Conservation (phyloP, 768 basidiomycete genomes). For the Lactifluus pinguis region DNA sequence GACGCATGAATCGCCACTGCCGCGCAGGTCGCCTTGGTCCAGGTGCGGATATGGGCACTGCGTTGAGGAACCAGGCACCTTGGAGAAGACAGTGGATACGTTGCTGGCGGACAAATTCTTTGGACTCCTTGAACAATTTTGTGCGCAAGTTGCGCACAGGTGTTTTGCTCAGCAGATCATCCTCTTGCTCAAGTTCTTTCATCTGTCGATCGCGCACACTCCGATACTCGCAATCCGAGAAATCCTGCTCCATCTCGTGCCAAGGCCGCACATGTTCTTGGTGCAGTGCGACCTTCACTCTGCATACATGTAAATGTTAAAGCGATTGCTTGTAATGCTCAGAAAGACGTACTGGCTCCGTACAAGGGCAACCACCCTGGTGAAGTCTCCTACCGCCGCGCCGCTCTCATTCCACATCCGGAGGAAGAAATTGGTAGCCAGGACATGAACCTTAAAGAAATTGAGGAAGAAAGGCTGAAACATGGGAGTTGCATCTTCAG, state of each 20-base stretch:
- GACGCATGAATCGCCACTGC: constrained; percentile 81
- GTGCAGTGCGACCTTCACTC: constrained; percentile 68
- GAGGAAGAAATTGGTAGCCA: constrained; percentile 83
- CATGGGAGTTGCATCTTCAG: constrained; percentile 63
- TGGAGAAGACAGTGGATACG: constrained; percentile 80
- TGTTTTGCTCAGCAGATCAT: constrained; percentile 77
- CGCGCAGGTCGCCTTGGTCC: constrained; percentile 44
- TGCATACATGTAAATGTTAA: constrained; percentile 24
- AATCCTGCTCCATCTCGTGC: constrained; percentile 78
- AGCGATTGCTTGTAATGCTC: not conserved
- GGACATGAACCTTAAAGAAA: constrained; percentile 67
- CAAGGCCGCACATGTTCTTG: constrained; percentile 68
- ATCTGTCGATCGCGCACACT: constrained; percentile 82
- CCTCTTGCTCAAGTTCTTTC: constrained; percentile 82
- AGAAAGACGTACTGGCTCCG: constrained; percentile 66
- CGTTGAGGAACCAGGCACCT: constrained; percentile 90
- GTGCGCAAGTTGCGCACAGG: constrained; percentile 78
- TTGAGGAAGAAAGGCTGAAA: constrained; percentile 87
- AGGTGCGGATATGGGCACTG: constrained; percentile 40
- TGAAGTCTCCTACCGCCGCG: constrained; percentile 66
- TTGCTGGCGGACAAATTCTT: constrained; percentile 83
- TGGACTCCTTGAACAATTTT: constrained; percentile 83
- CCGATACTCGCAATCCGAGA: constrained; percentile 74
- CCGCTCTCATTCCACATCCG: constrained; percentile 89
- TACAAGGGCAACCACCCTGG: constrained; percentile 66